phyloP scores from a whole-genome alignment of 2,329 filamentous ascomycete species.

The Westerdykella aurantiaca region DNA sequence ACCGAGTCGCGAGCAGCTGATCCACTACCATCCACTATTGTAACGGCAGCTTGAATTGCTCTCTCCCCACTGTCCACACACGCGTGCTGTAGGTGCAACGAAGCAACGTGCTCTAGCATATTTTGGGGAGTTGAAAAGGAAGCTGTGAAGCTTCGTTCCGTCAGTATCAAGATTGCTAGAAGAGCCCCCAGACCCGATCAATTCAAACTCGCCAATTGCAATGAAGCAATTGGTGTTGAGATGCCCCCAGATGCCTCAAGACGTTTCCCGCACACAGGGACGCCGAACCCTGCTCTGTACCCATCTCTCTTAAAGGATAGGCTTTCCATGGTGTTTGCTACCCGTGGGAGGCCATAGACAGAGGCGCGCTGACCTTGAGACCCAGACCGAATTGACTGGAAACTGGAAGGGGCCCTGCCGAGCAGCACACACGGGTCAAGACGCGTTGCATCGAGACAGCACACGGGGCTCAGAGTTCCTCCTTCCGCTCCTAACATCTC shows the following conservation, averaged over 20 bases:
- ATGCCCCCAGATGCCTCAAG: slow-evolving; percentile 3
- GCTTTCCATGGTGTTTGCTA: slow-evolving; percentile 1
- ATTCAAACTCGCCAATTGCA: slow-evolving; percentile 1
- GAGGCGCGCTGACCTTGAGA: slow-evolving; percentile 4
- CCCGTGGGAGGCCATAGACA: slow-evolving; percentile 4
- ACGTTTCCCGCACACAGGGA: slow-evolving; percentile 12
- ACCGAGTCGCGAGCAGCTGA: slow-evolving; percentile 18
- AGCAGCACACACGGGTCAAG: slow-evolving; percentile 1
- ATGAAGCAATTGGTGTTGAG: slow-evolving; percentile 1
- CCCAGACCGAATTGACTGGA: neutral
- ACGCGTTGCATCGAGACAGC: slow-evolving; percentile 4
- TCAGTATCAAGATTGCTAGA: neutral
- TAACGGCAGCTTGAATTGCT: slow-evolving; percentile 22
- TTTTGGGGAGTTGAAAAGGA: slow-evolving; percentile 28
- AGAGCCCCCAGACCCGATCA: neutral
- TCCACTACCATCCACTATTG: slow-evolving; percentile 26
- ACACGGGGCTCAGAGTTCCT: neutral
- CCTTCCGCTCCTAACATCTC: too few species aligned
- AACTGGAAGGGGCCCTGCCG: neutral
- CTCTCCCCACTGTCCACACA: slow-evolving; percentile 43
- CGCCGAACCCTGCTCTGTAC: slow-evolving; percentile 10
- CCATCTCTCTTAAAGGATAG: neutral
- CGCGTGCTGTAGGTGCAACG: slow-evolving; percentile 31
- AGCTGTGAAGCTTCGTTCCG: neutral
- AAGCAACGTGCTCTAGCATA: slow-evolving; percentile 40